A percentile compares a stretch with the other conserved stretches of the same genome.
Conservation (phyloP, 2,329 filamentous ascomycete species). For the Neoscytalidium dimidiatum region DNA sequence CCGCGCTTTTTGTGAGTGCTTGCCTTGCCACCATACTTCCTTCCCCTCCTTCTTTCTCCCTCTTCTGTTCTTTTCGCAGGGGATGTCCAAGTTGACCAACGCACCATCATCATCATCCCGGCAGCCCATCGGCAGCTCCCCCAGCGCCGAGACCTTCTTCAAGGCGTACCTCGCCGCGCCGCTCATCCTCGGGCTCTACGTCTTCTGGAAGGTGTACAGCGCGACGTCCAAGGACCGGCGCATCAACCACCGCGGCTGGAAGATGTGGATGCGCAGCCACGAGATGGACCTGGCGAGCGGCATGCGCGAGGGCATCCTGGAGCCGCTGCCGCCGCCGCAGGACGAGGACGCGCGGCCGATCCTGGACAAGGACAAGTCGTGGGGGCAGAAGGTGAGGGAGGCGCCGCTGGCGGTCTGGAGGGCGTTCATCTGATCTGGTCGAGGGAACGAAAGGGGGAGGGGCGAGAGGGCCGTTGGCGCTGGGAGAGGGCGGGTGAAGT, state of each 20-base stretch:
- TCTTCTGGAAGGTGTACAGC: slow-evolving; percentile 33
- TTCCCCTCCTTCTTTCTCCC: slow-evolving; percentile 20
- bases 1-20: slow-evolving; percentile 24
- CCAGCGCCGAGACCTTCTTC: slow-evolving; percentile 48
- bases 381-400: not conserved
- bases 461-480: too few species aligned
- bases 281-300: slow-evolving; percentile 38
- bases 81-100: too few species aligned
- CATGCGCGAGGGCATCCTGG: slow-evolving; percentile 27
- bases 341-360: not conserved
- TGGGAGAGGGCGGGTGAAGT: too few species aligned
- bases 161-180: slow-evolving; percentile 47
- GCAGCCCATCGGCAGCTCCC: slow-evolving; percentile 33
- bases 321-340: not conserved
- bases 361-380: not conserved
- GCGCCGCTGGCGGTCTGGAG: not conserved
- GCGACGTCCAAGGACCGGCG: not conserved
- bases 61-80: not conserved
- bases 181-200: slow-evolving; percentile 51
- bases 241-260: slow-evolving; percentile 22
- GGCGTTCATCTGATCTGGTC: not conserved
- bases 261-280: slow-evolving; percentile 28
- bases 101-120: too few species aligned
- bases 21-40: not conserved
- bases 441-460: too few species aligned